Conservation (phyloP, 306 rosid genomes). For the Fragaria iinumae region DNA sequence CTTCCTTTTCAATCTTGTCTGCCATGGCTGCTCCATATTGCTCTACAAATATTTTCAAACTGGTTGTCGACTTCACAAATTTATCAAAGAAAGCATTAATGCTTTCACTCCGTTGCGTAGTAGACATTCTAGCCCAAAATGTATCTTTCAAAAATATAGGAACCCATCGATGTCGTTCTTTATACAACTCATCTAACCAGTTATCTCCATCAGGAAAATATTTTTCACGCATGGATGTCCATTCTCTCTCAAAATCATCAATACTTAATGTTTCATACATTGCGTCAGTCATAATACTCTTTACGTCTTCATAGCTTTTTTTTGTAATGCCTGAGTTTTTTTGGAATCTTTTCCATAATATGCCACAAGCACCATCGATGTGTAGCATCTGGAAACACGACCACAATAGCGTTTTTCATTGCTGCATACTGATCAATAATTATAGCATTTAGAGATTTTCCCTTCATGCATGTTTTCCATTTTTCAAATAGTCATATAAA, state of each 20-base stretch:
- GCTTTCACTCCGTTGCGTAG: constrained; percentile 10
- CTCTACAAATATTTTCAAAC: background rate
- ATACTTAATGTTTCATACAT: background rate
- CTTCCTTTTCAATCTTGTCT: background rate
- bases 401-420: background rate
- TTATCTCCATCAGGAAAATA: background rate
- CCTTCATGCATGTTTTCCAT: background rate
- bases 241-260: background rate
- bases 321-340: background rate
- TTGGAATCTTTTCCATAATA: background rate
- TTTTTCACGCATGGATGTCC: background rate
- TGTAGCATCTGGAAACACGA: background rate
- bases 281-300: background rate
- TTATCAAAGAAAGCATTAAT: constrained; percentile 5
- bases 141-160: background rate
- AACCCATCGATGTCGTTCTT: background rate
- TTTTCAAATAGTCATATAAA: background rate
- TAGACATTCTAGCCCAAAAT: constrained; percentile 25
- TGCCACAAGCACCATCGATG: background rate
- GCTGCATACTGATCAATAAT: background rate
- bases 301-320: background rate
- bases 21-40: background rate
- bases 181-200: background rate
- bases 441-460: background rate
- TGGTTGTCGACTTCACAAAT: background rate